A percentile compares a stretch with the other conserved stretches of the same genome.
These are phyloP conservation scores for Coemansia furcata DNA, from an alignment of 192 early-diverging fungal species.

Conservation along the genomic window DNA sequence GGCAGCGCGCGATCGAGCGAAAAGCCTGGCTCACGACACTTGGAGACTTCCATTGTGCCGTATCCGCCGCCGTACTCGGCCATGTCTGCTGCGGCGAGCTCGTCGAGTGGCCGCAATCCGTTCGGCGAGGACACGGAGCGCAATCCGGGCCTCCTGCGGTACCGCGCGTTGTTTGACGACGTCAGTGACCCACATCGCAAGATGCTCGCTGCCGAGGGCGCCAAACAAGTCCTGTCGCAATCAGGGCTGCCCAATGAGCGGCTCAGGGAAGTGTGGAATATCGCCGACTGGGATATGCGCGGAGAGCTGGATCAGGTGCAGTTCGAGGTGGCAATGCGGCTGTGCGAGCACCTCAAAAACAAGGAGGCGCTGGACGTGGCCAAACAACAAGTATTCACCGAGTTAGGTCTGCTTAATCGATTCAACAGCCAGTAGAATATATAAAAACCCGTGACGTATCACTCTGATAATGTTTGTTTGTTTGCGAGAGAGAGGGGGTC, in stretches of 20 bases:
- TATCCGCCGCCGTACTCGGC: constrained; percentile 51
- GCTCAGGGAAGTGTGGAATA: constrained; percentile 71
- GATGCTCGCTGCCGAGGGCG: constrained; percentile 19
- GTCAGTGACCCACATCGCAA: constrained; percentile 38
- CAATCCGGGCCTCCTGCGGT: constrained; percentile 58
- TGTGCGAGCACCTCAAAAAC: constrained; percentile 50
- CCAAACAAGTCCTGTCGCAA: constrained; percentile 49
- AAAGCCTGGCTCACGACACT: constrained; percentile 1
- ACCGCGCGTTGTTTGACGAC: constrained; percentile 28
- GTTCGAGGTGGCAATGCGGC: constrained; percentile 81
- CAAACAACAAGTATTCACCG: constrained; percentile 25
- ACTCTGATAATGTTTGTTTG: not conserved
- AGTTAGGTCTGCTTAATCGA: constrained; percentile 40
- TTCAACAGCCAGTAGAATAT: constrained; percentile 5
- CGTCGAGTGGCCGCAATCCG: constrained; percentile 59
- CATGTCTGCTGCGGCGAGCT: constrained; percentile 28
- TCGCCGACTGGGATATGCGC: constrained; percentile 75
- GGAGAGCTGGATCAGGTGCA: constrained; percentile 84
- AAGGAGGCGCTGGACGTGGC: constrained; percentile 29
- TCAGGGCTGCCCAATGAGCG: constrained; percentile 64
- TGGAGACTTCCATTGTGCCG: constrained; percentile 12
- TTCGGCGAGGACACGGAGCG: constrained; percentile 57
- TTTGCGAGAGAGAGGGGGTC: not conserved
- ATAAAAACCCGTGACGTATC: not conserved
- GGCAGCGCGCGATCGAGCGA: constrained; percentile 13